Evolutionary conservation across 192 early-diverging fungal genomes (phyloP), one percentile per base, ranked within the genome.

Genomic region (Gaertneriomyces sp.): DNA sequence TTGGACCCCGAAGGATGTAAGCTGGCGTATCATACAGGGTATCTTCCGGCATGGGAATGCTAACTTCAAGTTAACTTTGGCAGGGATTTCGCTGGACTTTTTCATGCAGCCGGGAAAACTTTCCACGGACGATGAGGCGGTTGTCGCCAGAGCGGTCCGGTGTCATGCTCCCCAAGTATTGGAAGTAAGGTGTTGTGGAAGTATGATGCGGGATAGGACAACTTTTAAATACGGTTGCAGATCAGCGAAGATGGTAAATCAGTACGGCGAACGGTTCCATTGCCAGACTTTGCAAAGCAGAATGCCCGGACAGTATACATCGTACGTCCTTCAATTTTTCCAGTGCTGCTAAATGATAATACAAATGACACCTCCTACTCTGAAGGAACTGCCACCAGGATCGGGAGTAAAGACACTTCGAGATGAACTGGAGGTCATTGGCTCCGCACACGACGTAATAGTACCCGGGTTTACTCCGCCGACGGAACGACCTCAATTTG

Each of bases 81-180:
- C 20, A 56, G 54, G 54, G 54, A 38, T 56, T 56, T 4, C 14
- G 12, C 38, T 56, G 54, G 16, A 56, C 16, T 0, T 56, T 39
- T 56, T 56, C 33, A 56, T 12, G 12, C 54, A 56, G 39, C 38
- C 16, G 16, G 19, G 54, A 14, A 16, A 38, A 4, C 16, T 14
- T 38, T 5, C 12, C 17, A 64, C 69, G 12, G 6, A 42, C 33
- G 74, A 76, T 58, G 69, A 72, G 4, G 64, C 53, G 8, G 69
- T 76, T 46, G 69, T 76, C 7, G 74, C 74, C 7, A 62, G 68
- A 33, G 74, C 69, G 3, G 57, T 72, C n/a, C 41, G 73, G 14
- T 33, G 40, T 11, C 14, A 57, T 44, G 62, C 55, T 4, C 33
- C 47, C 3, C 20, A 56, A 39, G 25, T 33, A 33, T 33, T 33